Base-by-base conservation (phyloP, 106 monocot genomes). In the Allium sativum region DNA sequence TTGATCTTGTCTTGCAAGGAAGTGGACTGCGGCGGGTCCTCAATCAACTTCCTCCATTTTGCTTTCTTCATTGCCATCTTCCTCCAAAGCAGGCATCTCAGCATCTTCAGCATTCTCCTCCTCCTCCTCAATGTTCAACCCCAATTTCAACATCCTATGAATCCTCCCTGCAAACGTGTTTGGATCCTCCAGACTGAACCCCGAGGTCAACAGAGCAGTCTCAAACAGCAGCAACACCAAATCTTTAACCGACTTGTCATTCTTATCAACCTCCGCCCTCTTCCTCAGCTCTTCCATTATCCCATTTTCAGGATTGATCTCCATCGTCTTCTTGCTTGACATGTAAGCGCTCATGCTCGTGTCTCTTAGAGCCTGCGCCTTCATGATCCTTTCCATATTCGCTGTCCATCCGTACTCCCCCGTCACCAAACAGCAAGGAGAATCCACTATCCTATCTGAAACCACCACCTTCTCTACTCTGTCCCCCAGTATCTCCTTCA, bases 321-420 rank as follows among this genome's bases (percentile, higher is more conserved):
- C 79, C 70, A 79, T 65, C 0, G 79, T 79, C 62, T 79, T 79
- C 60, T 74, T 79, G 69, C 79, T 79, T 16, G 74, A 70, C 74
- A 79, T 79, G 79, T 79, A 74, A 11, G 65, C 50, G 22, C 64
- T 46, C 78, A 73, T 78, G 73, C 73, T 69, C 20, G 6, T 64
- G 59, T 78, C 78, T 58, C 73, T 73, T 52, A 78, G 43, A 8
- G 78, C 78, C 20, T 78, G 78, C 15, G 78, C 78, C 48, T 78
- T 78, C 78, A 78, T 78, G 44, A 78, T 78, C 57, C 78, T 73
- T 73, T 78, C 78, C 78, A 78, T 78, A 59, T 78, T 78, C 0
- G 78, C 78, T 1, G 73, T 78, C 78, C 78, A 78, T 12, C 78
- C 78, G 14, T 78, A 78, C 68, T 78, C 78, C 0, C 73, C 78